Evolutionary conservation across 129 eudicot genomes (phyloP).

Genomic region (Solidago caesia): DNA sequence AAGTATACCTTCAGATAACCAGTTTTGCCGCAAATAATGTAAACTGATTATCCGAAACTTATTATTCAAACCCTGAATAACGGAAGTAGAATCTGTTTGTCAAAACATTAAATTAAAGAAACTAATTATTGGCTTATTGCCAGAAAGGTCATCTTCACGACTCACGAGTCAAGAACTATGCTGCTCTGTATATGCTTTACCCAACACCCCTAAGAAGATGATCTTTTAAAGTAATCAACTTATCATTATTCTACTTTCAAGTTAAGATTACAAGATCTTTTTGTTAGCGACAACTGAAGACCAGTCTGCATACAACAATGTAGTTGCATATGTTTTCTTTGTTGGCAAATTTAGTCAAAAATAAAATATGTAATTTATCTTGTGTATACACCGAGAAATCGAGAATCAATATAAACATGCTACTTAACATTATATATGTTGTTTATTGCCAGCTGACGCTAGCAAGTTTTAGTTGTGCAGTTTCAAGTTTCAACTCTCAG

Average conservation of each 20-base stretch:
- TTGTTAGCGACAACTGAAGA: not conserved
- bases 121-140: no score
- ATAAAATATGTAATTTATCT: not conserved
- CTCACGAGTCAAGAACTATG: no score
- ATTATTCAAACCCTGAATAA: no score
- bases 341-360: not conserved
- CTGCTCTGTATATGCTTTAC: no score
- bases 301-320: not conserved
- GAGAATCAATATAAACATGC: not conserved
- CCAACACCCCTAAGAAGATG: no score
- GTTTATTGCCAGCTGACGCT: not conserved
- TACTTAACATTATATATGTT: not conserved
- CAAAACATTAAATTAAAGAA: no score
- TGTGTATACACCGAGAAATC: not conserved
- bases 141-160: no score
- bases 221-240: no score
- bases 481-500: conserved; percentile 23
- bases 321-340: not conserved
- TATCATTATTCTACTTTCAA: not conserved
- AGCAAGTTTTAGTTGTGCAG: conserved; percentile 22
- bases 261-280: not conserved
- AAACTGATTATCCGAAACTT: no score
- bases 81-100: no score
- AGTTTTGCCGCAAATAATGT: no score
- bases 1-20: no score